Conservation (phyloP, 129 eudicot genomes). For the Artemisia tridentata region DNA sequence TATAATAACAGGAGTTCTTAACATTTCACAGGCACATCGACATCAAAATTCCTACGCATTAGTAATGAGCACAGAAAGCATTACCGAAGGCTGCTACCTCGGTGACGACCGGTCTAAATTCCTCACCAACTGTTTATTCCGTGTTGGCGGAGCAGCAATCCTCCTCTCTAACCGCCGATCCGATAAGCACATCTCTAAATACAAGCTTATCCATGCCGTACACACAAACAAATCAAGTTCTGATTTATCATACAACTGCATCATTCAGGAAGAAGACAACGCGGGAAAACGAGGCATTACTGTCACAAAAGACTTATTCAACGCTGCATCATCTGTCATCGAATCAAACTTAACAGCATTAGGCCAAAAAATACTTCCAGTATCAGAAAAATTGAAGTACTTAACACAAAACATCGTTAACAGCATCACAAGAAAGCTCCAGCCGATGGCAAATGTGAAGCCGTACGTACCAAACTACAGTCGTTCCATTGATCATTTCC, state of each 20-base stretch:
- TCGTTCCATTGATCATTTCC: slow-evolving; percentile 43
- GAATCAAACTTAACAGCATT: slow-evolving; percentile 36
- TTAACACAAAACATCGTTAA: not conserved
- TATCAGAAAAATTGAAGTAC: slow-evolving; percentile 39
- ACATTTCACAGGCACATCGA: slow-evolving; percentile 40
- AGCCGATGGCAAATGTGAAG: slow-evolving; percentile 4
- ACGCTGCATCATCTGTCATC: slow-evolving; percentile 46
- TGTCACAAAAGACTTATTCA: slow-evolving; percentile 48
- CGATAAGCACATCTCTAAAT: slow-evolving; percentile 38
- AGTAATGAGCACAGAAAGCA: slow-evolving; percentile 61
- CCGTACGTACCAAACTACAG: slow-evolving; percentile 47
- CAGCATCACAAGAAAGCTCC: slow-evolving; percentile 20
- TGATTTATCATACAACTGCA: slow-evolving; percentile 49
- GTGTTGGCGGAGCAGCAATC: slow-evolving; percentile 61
- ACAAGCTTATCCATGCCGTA: slow-evolving; percentile 53
- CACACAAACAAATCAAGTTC: slow-evolving; percentile 47
- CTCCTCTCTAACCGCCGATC: slow-evolving; percentile 48
- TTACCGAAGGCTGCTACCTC: slow-evolving; percentile 36
- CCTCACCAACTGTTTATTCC: slow-evolving; percentile 47
- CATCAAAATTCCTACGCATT: slow-evolving; percentile 49
- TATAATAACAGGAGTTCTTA: not conserved
- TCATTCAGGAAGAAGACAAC: slow-evolving; percentile 52
- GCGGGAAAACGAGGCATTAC: slow-evolving; percentile 38
- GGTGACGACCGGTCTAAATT: slow-evolving; percentile 53
- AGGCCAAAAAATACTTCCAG: slow-evolving; percentile 47